These are phyloP conservation scores for Trametes maxima DNA, from an alignment of 768 basidiomycete genomes.

Conservation along the genomic window DNA sequence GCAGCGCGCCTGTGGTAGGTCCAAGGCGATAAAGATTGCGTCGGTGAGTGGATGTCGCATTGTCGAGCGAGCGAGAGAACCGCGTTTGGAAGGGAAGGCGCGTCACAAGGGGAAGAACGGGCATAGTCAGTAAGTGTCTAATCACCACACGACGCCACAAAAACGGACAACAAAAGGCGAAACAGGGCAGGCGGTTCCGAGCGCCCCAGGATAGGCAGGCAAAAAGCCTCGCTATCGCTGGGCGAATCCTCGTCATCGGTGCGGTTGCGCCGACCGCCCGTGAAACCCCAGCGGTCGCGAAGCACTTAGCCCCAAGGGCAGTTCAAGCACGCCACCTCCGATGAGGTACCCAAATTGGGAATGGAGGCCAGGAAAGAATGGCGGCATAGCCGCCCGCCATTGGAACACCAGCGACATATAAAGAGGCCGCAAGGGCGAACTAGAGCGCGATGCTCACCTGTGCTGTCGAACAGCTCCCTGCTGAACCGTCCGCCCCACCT, in stretches of 20 bases:
- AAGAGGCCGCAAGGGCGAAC: conserved; percentile 1
- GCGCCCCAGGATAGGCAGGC: neutral
- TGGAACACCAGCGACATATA: neutral
- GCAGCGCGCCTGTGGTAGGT: conserved; percentile 55
- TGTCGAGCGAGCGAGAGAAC: neutral
- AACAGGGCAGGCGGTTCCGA: neutral
- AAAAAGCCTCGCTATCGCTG: neutral
- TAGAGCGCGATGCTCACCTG: conserved; percentile 45
- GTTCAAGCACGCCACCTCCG: conserved; percentile 4
- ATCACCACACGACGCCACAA: conserved; percentile 8
- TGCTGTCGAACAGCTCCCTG: conserved; percentile 79
- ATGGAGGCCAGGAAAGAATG: neutral
- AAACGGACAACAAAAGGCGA: conserved; percentile 3
- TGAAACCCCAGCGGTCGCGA: neutral
- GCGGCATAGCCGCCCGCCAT: neutral
- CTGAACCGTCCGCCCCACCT: conserved; percentile 87
- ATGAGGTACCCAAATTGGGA: conserved; percentile 7
- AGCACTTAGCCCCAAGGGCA: neutral
- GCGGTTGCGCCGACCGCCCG: neutral
- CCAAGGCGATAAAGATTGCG: conserved; percentile 1
- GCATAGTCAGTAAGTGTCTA: conserved; percentile 10
- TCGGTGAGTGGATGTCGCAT: neutral
- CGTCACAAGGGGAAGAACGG: neutral
- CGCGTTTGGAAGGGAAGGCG: conserved; percentile 1
- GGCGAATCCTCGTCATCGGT: conserved; percentile 1